Evolutionary conservation across 768 basidiomycete genomes (phyloP), one percentile per base, ranked within the genome.

Genomic region (Piloderma croceum): DNA sequence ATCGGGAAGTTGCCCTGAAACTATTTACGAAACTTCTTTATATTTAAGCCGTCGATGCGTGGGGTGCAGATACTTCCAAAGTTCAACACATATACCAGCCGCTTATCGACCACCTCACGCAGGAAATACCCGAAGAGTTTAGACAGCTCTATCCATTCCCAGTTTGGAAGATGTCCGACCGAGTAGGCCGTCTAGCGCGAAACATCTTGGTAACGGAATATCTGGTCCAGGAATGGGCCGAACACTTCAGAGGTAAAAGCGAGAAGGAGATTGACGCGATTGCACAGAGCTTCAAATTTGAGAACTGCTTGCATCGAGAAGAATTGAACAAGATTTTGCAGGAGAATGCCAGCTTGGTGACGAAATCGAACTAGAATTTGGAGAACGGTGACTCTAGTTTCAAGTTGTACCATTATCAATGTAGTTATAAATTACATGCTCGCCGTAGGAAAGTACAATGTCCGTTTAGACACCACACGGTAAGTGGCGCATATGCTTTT

Each of bases 41-140:
- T n/a, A n/a, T n/a, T n/a, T n/a, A n/a, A n/a, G 83, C 85, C 3
- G 66, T 79, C 32, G 88, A 90, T 54, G 74, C 80, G 3, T 88
- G 86, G 87, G 86, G 86, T 12, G 73, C 82, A 3, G 82, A 87
- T 55, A 75, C 76, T 46, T 57, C 62, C 9, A 56, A 61, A 24
- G 76, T 90, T 34, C 63, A 64, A 23, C 55, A 73, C 43, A 58
- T 81, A 40, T 89, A 85, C 63, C 56, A 79, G 46, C 83, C 85
- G 10, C 63, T 89, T 45, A 56, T 77, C 43, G 63, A 83, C 31
- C 83, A 77, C 47, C 65, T 88, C 61, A 52, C 71, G 41, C 51
- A 74, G 29, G 76, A 80, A 51, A 67, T 83, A 31, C 73, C 73
- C 0, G 59, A 55, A 32, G 54, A 70, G 48, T 70, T 73, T 61